Percentiles rank a stretch among this genome's conserved stretches.
phyloP scores from a whole-genome alignment of 495 filamentous ascomycete genomes.

The Hypoxylon crocopeplum region DNA sequence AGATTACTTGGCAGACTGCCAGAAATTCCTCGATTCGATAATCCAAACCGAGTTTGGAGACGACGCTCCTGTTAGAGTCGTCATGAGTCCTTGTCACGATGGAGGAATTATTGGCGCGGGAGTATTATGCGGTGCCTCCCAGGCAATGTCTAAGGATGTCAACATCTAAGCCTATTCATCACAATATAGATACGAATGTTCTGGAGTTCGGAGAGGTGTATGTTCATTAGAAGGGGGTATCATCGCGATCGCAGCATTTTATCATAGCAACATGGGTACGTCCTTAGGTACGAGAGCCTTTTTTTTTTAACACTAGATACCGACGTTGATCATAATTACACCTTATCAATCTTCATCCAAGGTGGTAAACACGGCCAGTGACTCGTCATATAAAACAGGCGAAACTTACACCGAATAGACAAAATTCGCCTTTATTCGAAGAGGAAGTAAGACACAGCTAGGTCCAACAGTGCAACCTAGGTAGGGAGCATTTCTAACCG shows the following conservation, averaged over 20 bases:
- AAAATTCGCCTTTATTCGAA: no score
- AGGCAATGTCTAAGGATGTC: slow-evolving; percentile 34
- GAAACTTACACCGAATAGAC: no score
- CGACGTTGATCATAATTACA: slow-evolving; percentile 5
- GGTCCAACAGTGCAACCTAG: no score
- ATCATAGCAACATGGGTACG: slow-evolving; percentile 9
- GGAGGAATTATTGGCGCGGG: slow-evolving; percentile 80
- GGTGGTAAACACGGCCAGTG: not conserved
- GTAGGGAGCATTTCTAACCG: no score
- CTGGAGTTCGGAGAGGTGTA: slow-evolving; percentile 31
- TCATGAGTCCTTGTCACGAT: slow-evolving; percentile 73
- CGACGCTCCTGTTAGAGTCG: slow-evolving; percentile 63
- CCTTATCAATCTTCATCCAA: not conserved
- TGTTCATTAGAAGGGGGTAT: slow-evolving; percentile 11
- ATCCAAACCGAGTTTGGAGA: slow-evolving; percentile 62
- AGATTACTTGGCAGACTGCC: slow-evolving; percentile 72
- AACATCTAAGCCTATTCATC: slow-evolving; percentile 8
- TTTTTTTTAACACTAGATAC: not conserved
- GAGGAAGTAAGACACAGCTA: no score
- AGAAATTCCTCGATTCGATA: slow-evolving; percentile 69
- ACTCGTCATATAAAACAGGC: no score
- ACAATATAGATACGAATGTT: slow-evolving; percentile 16
- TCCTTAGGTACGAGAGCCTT: slow-evolving; percentile 6
- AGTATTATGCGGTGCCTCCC: slow-evolving; percentile 58
- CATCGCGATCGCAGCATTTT: slow-evolving; percentile 4